Evolutionary conservation across 345 rosid genomes (phyloP), one percentile per base, ranked within the genome.

Genomic region (Gossypium mustelinum): DNA sequence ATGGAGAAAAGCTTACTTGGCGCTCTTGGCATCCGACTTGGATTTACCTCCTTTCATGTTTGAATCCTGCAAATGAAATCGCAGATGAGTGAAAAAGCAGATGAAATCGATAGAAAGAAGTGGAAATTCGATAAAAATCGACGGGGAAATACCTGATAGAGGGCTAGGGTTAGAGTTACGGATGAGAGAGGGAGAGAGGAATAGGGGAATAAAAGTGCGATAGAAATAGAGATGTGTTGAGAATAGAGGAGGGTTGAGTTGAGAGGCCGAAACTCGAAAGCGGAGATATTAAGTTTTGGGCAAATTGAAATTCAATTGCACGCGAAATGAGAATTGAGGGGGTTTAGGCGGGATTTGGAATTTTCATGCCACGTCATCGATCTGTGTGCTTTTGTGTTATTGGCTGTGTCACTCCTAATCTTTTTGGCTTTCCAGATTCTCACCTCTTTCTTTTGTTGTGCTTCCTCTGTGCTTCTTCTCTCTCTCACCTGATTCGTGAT

Each of bases 271-370:
- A 66, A 16, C 55, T 51, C n/a, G 55, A 51, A 64, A 85, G 74
- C 66, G 87, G 87, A 87, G 87, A 81, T 85, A 84, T 86, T 85
- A 77, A 76, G 82, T 69, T 55, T 20, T 18, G 81, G 76, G 22
- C 50, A 87, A 91, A 89, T 89, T 86, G 88, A 93, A 91, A 88
- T 89, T 87, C 89, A 87, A 89, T 89, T 87, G 88, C 89, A 85
- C 76, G 81, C 81, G 88, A 87, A 89, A 89, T 86, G 93, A 84
- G 84, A 79, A 75, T 68, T 68, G 75, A 4, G 81, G 34, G 94
- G 92, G 92, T 94, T 90, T 90, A 83, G 90, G 97, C 94, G 98
- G 98, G 97, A 89, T 92, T 88, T 86, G 80, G 82, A 78, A 83
- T 72, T 82, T 79, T 7, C 51, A 57, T 56, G 81, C 85, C 97